phyloP scores from a whole-genome alignment of 805 yeast genomes.

The Metschnikowia cerradonensis region DNA sequence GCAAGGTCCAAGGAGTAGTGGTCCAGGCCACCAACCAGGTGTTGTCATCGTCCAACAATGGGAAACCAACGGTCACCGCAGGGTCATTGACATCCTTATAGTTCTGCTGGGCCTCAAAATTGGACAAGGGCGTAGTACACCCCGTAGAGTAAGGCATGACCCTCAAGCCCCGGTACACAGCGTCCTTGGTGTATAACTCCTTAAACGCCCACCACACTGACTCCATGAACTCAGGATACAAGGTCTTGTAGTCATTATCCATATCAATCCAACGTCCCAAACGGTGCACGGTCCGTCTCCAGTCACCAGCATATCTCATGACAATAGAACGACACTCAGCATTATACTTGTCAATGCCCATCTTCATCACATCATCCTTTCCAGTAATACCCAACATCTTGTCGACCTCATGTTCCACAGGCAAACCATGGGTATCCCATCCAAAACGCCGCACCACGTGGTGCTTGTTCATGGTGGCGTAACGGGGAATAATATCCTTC shows the following conservation, averaged over 20 bases:
- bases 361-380: conserved; percentile 87
- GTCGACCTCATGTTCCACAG: conserved; percentile 98
- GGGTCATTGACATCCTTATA: conserved; percentile 98
- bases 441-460: conserved; percentile 97
- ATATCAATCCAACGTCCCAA: conserved; percentile 99
- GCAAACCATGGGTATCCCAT: conserved; percentile 99
- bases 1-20: conserved; percentile 99
- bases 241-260: conserved; percentile 95
- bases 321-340: conserved; percentile 94
- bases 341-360: conserved; percentile 94
- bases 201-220: conserved; percentile 99
- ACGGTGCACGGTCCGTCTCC: conserved; percentile 92
- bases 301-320: conserved; percentile 92
- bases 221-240: conserved; percentile 96
- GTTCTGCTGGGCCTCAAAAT: conserved; percentile 97
- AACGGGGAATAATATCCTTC: conserved; percentile 95
- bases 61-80: conserved; percentile 89
- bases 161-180: conserved; percentile 91
- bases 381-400: conserved; percentile 90
- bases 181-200: conserved; percentile 76
- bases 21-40: conserved; percentile 96
- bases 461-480: conserved; percentile 95
- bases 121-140: conserved; percentile 91
- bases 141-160: conserved; percentile 99
- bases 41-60: conserved; percentile 71